Conservation (phyloP, 257 asterid species). For the Solanum paucissectum region DNA sequence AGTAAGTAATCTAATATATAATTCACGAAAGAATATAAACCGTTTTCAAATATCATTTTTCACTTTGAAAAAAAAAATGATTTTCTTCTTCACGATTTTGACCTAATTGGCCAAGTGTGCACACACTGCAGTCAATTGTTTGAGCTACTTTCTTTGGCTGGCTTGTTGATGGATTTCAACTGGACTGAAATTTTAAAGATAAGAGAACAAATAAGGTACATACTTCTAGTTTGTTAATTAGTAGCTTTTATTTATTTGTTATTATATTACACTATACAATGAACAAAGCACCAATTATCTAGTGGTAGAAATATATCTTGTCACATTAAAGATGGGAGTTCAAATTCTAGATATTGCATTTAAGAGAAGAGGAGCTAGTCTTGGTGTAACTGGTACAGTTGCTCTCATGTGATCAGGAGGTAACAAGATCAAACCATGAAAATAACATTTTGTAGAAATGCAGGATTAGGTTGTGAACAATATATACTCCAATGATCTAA, state of each 20-base stretch:
- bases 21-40: not conserved
- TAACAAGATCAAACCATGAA: too few species aligned
- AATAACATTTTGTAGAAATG: too few species aligned
- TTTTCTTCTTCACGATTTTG: not conserved
- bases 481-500: too few species aligned
- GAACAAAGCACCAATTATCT: not conserved
- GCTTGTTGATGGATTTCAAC: slow-evolving; percentile 85
- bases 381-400: too few species aligned
- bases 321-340: not conserved
- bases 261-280: too few species aligned
- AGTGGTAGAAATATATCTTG: not conserved
- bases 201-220: slow-evolving; percentile 52
- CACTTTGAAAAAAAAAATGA: not conserved
- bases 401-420: not conserved
- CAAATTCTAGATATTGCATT: too few species aligned
- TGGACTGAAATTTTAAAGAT: slow-evolving; percentile 84
- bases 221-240: not conserved
- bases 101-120: not conserved
- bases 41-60: not conserved
- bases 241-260: not conserved
- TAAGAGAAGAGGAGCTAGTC: too few species aligned
- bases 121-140: slow-evolving; percentile 44
- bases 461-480: too few species aligned
- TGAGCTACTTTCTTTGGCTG: slow-evolving; percentile 86
- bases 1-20: slow-evolving; percentile 27